Base-by-base conservation (phyloP, 176 grass and related monocot genomes). In the Raddia guianensis region DNA sequence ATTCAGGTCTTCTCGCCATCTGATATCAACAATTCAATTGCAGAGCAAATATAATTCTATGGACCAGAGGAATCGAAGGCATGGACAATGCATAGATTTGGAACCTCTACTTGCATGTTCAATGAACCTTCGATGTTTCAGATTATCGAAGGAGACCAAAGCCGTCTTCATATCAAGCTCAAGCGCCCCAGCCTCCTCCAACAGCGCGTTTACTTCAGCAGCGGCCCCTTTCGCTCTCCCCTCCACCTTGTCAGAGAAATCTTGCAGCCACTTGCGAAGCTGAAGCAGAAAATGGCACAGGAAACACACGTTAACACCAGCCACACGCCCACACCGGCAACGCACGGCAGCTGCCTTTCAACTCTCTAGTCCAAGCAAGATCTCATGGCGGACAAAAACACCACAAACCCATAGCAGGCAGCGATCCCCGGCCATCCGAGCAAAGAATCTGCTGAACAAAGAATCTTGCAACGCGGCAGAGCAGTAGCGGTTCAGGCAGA, bases 61-160 rank as follows among this genome's bases (percentile, higher is more conserved):
- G 5, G 37, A 32, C 19, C 3, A 11, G 33, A 69, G 43, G 33
- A 15, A 70, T 70, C 1, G 2, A 27, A 67, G 19, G 52, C 5
- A 63, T 60, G 11, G 34, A 18, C 18, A 77, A 46, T 83, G 44
- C 72, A 88, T 27, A 68, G 21, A 86, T 78, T 70, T 51, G 54
- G 58, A 64, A 92, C 43, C n/a, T 86, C 76, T 75, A 96, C 93
- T 96, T 96, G 93, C 90, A 96, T 92, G 87, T 70, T 96, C 85
- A 86, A 86, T 88, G 21, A 81, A 85, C 40, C 78, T 73, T 76
- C 87, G 66, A 51, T 65, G 61, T 18, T 77, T 85, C 12, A 96
- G 72, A 60, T 82, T 81, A 52, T 83, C 72, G 18, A 92, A 90
- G 11, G 82, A 83, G 65, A 74, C 53, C 12, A 86, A 14, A 0